phyloP scores from a whole-genome alignment of 108 stramenopile species.

The Epipyxis sp. region DNA sequence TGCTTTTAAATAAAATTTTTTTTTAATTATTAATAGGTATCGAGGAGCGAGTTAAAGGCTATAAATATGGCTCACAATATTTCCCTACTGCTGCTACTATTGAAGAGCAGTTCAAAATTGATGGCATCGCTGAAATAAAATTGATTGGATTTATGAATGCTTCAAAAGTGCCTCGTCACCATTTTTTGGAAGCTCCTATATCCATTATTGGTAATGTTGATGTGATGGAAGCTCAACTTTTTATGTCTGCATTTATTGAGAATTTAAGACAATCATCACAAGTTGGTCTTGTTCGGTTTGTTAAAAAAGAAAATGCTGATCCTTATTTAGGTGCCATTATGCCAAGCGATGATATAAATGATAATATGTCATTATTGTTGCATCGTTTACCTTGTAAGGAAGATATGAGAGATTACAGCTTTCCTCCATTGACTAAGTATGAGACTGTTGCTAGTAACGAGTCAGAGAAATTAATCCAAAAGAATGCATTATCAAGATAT shows the following conservation, averaged over 20 bases:
- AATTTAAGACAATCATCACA: not conserved
- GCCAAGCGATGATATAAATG: conserved; percentile 2
- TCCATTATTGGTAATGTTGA: not conserved
- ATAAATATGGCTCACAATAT: conserved; percentile 21
- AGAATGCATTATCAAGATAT: too few species aligned
- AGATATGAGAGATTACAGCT: conserved; percentile 1
- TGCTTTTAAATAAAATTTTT: too few species aligned
- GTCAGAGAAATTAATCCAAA: too few species aligned
- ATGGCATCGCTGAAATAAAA: not conserved
- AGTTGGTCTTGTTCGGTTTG: not conserved
- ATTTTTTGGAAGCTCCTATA: not conserved
- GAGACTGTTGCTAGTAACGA: not conserved
- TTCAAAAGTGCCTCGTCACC: not conserved
- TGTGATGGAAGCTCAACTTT: not conserved
- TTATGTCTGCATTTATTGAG: not conserved
- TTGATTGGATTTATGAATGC: not conserved
- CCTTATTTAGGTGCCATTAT: conserved; percentile 5
- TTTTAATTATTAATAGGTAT: too few species aligned
- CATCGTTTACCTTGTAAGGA: conserved; percentile 22
- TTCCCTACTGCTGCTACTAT: not conserved
- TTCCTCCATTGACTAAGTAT: not conserved
- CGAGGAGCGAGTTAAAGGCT: conserved; percentile 17
- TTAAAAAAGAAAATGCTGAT: conserved; percentile 7
- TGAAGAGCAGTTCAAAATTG: not conserved
- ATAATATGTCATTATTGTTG: not conserved